Evolutionary conservation across 2,329 filamentous ascomycete species (phyloP).

Genomic region (Didymella sp.): DNA sequence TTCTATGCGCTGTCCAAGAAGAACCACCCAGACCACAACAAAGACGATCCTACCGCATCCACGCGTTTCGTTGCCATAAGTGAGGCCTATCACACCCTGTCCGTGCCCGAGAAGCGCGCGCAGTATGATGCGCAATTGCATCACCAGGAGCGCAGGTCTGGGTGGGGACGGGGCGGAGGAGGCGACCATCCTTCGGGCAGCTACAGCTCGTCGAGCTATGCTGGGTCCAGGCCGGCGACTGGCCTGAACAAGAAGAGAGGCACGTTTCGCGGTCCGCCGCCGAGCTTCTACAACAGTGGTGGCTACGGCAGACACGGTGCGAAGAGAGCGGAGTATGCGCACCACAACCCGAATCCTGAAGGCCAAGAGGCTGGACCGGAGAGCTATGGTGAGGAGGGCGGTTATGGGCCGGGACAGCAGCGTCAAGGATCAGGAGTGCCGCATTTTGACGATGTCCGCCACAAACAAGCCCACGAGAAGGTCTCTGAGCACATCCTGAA

Average conservation of each 20-base stretch:
- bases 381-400: conserved; percentile 49
- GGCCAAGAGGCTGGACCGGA: conserved; percentile 33
- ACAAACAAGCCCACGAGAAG: conserved; percentile 75
- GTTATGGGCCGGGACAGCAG: conserved; percentile 67
- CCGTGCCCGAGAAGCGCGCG: conserved; percentile 74
- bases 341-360: conserved; percentile 32
- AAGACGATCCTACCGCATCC: conserved; percentile 72
- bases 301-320: conserved; percentile 74
- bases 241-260: conserved; percentile 79
- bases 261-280: conserved; percentile 83
- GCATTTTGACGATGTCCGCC: conserved; percentile 79
- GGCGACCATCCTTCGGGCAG: conserved; percentile 61
- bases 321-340: conserved; percentile 61
- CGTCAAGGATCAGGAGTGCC: conserved; percentile 61
- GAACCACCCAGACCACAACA: conserved; percentile 93
- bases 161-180: conserved; percentile 37
- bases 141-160: conserved; percentile 36
- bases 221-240: conserved; percentile 77
- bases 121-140: conserved; percentile 79
- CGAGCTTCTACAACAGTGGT: conserved; percentile 83
- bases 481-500: conserved; percentile 63
- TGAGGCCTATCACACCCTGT: conserved; percentile 82
- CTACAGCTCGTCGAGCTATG: conserved; percentile 62
- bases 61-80: conserved; percentile 82
- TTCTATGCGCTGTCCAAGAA: conserved; percentile 93